Evolutionary conservation across 805 yeast species (phyloP).

Genomic region (Ogataea ganodermae): DNA sequence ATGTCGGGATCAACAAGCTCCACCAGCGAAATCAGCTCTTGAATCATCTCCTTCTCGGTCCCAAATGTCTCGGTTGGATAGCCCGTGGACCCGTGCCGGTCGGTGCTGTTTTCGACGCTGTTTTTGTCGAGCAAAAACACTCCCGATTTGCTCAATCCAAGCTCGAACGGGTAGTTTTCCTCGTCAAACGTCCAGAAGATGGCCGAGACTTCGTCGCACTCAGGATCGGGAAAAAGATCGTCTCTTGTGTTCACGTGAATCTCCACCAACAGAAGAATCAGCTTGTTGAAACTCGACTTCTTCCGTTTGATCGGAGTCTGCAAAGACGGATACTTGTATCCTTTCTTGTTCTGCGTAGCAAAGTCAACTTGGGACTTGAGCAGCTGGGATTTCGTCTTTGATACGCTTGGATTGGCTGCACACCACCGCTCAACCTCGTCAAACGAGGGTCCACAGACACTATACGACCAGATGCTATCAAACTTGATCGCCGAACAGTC

Average conservation of each 20-base stretch:
- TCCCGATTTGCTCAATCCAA: constrained; percentile 42
- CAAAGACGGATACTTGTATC: constrained; percentile 41
- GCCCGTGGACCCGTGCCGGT: constrained; percentile 20
- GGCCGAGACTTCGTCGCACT: constrained; percentile 54
- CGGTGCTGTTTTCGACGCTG: neutral
- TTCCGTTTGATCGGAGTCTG: constrained; percentile 32
- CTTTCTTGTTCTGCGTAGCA: constrained; percentile 42
- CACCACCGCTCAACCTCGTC: constrained; percentile 40
- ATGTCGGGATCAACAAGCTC: constrained; percentile 82
- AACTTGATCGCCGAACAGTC: neutral
- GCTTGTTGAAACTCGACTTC: constrained; percentile 42
- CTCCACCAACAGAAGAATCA: constrained; percentile 68
- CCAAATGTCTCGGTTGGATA: constrained; percentile 43
- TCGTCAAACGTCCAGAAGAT: constrained; percentile 67
- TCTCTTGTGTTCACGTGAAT: constrained; percentile 61
- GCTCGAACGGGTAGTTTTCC: constrained; percentile 37
- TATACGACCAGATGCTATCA: constrained; percentile 47
- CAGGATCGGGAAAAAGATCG: constrained; percentile 63
- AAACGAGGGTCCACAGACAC: constrained; percentile 49
- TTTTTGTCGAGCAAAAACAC: constrained; percentile 26
- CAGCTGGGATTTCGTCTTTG: constrained; percentile 20
- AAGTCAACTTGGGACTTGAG: constrained; percentile 54
- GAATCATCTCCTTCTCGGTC: constrained; percentile 61
- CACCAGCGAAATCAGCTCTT: constrained; percentile 55
- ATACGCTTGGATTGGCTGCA: constrained; percentile 19